Evolutionary conservation across 2,329 filamentous ascomycete genomes (phyloP), one percentile per base, ranked within the genome.

Genomic region (Aspergillus transmontanensis): DNA sequence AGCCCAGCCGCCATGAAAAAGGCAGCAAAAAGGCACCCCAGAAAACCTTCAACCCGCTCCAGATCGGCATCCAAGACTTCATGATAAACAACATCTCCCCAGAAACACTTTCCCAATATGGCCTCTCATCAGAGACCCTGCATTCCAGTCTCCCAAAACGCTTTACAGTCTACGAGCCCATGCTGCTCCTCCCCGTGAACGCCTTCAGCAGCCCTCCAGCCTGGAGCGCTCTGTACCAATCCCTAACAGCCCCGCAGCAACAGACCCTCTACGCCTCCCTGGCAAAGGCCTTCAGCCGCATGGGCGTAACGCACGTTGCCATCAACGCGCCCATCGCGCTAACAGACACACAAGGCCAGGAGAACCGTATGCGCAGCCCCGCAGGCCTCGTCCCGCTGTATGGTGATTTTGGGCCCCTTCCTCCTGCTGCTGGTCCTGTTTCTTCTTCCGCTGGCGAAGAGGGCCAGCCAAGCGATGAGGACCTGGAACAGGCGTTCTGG

Each of bases 351-450:
- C 62, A 72, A n/a, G 72, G 75, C 4, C 69, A 72, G 21, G 85
- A 89, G 68, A 97, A 96, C 73, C 79, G 90, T 16, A 83, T 96
- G 62, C 87, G 94, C 51, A 89, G 88, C 56, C 94, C 94, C 0
- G 85, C 83, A 48, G 86, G 89, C 21, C 82, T 97, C 34, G 83
- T 84, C 3, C 89, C 90, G 23, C 80, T 97, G 0, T 81, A 89
- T 73, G 93, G 93, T 26, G 82, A 90, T 73, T 97, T 96, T 75
- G 92, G 92, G 0, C 83, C 86, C 0, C 55, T 76, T 0, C 41
- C 64, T 6, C 69, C 60, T 16, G 3, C n/a, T 6, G 1, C 16
- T n/a, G 2, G 14, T 36, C 2, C 34, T 36, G 5, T 14, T 36
- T 6, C 16, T 41, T n/a, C 3, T n/a, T 14, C 19, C 7, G 16